Base-by-base conservation (phyloP, 2,329 filamentous ascomycete species). In the Penicillium sp. region DNA sequence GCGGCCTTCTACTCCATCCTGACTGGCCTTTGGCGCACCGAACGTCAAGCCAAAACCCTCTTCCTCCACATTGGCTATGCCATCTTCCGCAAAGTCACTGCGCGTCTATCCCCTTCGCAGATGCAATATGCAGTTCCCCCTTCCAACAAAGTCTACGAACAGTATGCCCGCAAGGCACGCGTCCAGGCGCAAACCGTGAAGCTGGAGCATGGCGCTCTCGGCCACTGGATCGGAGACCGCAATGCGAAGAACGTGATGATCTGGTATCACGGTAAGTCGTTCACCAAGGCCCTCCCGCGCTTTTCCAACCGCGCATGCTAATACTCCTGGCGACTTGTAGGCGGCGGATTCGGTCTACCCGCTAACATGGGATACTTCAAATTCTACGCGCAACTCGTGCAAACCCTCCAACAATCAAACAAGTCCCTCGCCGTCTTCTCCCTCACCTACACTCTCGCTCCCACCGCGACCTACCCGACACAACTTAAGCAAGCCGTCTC, bases 391-490 rank as follows among this genome's bases (percentile, higher is more conserved):
- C 73, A 77, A 14, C 67, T 83, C 28, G 68, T 77, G 47, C 68
- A 74, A 33, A 68, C 74, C n/a, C 67, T 81, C 18, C 65, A 70
- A n/a, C 67, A 68, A 8, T 59, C 65, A 24, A 77, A 76, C 37
- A 77, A 81, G 48, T 72, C 75, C 28, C 69, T 83, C 26, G 75
- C 81, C 16, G 69, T 81, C 44, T 77, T 86, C 45, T 68, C 83
- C 21, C 74, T 85, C n/a, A 79, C 79, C 34, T 88, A 88, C 68
- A 81, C 80, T 23, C 77, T 87, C n/a, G 77, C 83, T 0, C 77
- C 77, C 0, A 59, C 69, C 10, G 76, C 69, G 6, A 70, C 69
- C 1, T 79, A 79, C 50, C 77, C 77, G 3, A 75, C 69, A 1
- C 77, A 79, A 53, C 63, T 79, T 16, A 67, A 66, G 26, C 73